Conservation (phyloP, 179 eudicot genomes). For the Silene coronaria region DNA sequence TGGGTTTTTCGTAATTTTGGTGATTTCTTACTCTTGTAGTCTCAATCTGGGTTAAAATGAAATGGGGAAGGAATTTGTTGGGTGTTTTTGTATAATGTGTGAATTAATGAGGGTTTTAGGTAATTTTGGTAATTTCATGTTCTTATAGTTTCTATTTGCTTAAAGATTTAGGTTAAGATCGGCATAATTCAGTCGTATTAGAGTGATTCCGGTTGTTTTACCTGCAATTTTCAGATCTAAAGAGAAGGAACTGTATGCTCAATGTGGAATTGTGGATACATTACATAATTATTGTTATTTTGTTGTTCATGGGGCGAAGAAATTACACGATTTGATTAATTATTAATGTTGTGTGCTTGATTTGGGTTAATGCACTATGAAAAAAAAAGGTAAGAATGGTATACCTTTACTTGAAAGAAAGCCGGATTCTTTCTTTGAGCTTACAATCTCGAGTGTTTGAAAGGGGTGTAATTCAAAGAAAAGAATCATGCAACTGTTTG, state of each 20-base stretch:
- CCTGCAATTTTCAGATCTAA: background rate
- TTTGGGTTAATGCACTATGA: conserved; percentile 1
- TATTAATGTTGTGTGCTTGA: background rate
- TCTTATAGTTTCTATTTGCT: background rate
- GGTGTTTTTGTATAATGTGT: background rate
- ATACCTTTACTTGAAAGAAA: conserved; percentile 16
- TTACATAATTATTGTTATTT: background rate
- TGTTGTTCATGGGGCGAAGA: background rate
- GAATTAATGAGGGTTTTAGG: background rate
- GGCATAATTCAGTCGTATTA: too few relatives aligned
- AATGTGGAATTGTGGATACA: background rate
- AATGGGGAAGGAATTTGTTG: background rate
- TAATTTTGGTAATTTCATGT: background rate
- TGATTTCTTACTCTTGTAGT: background rate
- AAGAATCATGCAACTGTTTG: conserved; percentile 15
- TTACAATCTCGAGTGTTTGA: background rate
- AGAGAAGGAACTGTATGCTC: conserved; percentile 2
- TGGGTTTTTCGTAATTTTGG: background rate
- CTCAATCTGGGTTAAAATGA: background rate
- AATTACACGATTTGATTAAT: too few relatives aligned
- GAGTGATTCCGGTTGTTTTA: background rate
- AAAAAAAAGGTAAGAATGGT: background rate
- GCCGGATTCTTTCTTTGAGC: conserved; percentile 5
- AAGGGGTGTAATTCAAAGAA: conserved; percentile 11
- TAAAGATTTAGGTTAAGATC: background rate